Evolutionary conservation across 2,329 filamentous ascomycete species (phyloP).

Genomic region (Neonectria hederae): DNA sequence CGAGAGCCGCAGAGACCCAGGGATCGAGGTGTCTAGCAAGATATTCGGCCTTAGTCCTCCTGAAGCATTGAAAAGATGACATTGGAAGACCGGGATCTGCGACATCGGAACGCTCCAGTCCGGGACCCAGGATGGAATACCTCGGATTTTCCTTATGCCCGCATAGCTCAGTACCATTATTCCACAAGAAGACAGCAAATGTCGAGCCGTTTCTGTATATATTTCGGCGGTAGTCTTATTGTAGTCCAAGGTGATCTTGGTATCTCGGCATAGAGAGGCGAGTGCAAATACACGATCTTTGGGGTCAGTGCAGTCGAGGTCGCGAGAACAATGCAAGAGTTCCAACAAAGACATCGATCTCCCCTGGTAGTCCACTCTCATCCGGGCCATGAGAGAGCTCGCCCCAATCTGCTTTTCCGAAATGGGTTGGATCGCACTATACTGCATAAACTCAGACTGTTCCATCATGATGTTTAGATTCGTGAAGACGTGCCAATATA

Average conservation of each 20-base stretch:
- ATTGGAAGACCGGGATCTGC: constrained; percentile 1
- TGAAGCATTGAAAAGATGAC: background rate
- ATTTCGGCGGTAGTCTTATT: background rate
- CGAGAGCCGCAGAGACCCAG: background rate
- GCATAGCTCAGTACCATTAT: constrained; percentile 6
- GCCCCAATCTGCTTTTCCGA: background rate
- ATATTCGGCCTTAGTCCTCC: background rate
- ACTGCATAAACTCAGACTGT: constrained; percentile 1
- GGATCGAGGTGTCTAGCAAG: background rate
- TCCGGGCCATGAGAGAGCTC: background rate
- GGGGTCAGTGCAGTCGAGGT: constrained; percentile 11
- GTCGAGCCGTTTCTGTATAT: background rate
- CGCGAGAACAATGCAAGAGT: background rate
- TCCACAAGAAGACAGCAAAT: background rate
- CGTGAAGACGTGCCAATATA: constrained; percentile 2
- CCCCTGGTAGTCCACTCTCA: background rate
- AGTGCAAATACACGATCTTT: constrained; percentile 15
- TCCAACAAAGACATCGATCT: background rate
- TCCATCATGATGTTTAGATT: background rate
- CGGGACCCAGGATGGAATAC: constrained; percentile 13
- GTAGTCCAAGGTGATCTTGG: constrained; percentile 10
- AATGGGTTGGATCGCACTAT: background rate
- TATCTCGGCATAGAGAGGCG: constrained; percentile 1
- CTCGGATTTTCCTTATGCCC: background rate
- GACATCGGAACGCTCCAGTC: constrained; percentile 11